Conservation (phyloP, 805 yeast genomes). For the Saturnispora sanitii region DNA sequence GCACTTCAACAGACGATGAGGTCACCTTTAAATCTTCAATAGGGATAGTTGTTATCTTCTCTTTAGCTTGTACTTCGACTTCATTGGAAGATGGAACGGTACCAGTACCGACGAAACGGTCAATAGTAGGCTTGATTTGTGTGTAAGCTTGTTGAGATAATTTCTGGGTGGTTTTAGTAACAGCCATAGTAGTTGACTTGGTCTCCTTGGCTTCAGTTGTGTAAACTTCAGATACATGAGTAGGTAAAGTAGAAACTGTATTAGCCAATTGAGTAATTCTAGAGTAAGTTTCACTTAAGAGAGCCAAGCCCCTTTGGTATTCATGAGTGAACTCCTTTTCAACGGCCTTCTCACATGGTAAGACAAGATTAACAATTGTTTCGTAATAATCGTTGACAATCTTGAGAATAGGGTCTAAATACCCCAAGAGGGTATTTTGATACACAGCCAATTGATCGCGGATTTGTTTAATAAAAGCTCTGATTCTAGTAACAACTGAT, state of each 20-base stretch:
- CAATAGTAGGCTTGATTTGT: slow-evolving; percentile 26
- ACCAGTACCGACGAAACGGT: slow-evolving; percentile 18
- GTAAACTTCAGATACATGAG: slow-evolving; percentile 26
- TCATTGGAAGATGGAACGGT: slow-evolving; percentile 6
- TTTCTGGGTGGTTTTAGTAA: slow-evolving; percentile 30
- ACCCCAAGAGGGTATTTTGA: neutral
- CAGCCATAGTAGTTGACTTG: slow-evolving; percentile 24
- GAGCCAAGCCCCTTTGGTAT: slow-evolving; percentile 19
- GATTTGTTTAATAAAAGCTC: neutral
- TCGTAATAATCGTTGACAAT: slow-evolving; percentile 25
- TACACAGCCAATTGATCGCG: neutral
- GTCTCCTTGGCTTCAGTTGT: slow-evolving; percentile 22
- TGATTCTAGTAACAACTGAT: neutral
- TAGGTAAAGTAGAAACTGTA: slow-evolving; percentile 22
- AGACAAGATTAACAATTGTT: slow-evolving; percentile 18
- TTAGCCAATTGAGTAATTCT: slow-evolving; percentile 23
- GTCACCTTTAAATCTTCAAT: slow-evolving; percentile 2
- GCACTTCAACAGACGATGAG: too few species aligned
- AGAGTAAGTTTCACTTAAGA: slow-evolving; percentile 21
- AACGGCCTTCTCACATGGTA: slow-evolving; percentile 16
- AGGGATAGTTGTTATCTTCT: too few species aligned
- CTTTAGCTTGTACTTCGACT: too few species aligned
- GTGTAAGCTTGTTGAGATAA: slow-evolving; percentile 29
- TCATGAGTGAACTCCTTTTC: slow-evolving; percentile 16
- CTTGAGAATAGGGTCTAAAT: slow-evolving; percentile 21